Evolutionary conservation across 148 eudicot genomes (phyloP), one percentile per base, ranked within the genome.

Genomic region (Drosera capensis): DNA sequence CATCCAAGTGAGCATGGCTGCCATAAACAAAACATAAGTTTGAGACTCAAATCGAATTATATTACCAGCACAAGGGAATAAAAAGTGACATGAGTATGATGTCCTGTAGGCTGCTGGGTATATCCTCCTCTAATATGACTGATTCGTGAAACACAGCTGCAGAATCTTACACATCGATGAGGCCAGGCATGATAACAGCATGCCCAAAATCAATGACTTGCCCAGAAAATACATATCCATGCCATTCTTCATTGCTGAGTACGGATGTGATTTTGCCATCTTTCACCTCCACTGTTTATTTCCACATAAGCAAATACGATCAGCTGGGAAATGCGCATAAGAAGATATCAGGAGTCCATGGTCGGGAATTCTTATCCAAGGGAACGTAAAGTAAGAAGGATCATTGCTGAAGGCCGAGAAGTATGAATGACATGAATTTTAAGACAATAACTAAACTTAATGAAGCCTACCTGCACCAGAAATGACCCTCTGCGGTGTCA

Each of bases 161-260:
- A 40, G 54, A n/a, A 45, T 54, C 95, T 75, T 76, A 90, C 99
- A 81, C 87, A 59, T 90, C 95, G 44, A 90, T 67, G 56, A 90
- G 71, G 62, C 99, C 99, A 37, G 99, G 99, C 99, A 90, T 90
- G 67, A 90, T 65, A 67, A 90, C 99, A 35, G 95, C 80, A 48
- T 90, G 78, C 48, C 94, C 94, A 68, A 73, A 90, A 57, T 90
- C 82, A 46, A 90, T 36, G 40, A 81, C 60, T 23, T 64, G 64
- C 46, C 48, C 72, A 7, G 30, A 61, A 62, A 45, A 44, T 22
- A 40, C 40, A 52, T 56, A 67, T 19, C 71, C 78, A 52, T 51
- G 70, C 99, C 82, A 71, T 17, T 78, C 77, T 43, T 68, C 79
- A 55, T 71, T 86, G 40, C 58, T 68, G 54, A 76, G 67, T 40